Conservation (phyloP, 2,329 filamentous ascomycete genomes). For the Westerdykella sp. region DNA sequence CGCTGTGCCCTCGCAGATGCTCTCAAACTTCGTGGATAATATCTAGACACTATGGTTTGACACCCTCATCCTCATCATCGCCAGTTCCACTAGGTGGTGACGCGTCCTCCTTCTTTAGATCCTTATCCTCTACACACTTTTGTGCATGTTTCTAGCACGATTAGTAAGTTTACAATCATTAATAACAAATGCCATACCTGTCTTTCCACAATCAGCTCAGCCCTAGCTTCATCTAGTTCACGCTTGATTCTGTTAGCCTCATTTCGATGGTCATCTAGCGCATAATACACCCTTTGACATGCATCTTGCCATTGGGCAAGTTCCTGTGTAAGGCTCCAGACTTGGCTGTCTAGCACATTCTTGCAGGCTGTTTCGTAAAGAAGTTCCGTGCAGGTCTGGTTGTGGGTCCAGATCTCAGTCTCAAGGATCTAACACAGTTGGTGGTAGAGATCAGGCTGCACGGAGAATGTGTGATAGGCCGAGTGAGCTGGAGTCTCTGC, state of each 20-base stretch:
- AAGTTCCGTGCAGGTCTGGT: constrained; percentile 2
- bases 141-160: no score
- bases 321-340: constrained; percentile 1
- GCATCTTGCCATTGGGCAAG: constrained; percentile 2
- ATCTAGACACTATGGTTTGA: no score
- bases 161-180: no score
- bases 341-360: constrained; percentile 1
- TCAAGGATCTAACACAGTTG: constrained; percentile 2
- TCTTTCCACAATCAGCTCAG: not conserved
- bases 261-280: constrained; percentile 2
- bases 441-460: constrained; percentile 1
- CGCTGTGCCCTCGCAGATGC: no score
- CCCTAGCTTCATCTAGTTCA: not conserved
- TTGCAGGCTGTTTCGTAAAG: not conserved
- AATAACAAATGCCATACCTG: no score
- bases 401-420: constrained; percentile 5
- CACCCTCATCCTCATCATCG: no score
- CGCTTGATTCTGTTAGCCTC: constrained; percentile 1
- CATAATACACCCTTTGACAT: not conserved
- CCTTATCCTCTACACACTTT: no score
- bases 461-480: no score
- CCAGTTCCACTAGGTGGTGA: no score
- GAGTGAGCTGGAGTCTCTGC: no score
- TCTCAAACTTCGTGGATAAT: no score
- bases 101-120: no score